These are phyloP conservation scores for Prunus mongolica DNA, from an alignment of 306 rosid genomes.

Conservation along the genomic window DNA sequence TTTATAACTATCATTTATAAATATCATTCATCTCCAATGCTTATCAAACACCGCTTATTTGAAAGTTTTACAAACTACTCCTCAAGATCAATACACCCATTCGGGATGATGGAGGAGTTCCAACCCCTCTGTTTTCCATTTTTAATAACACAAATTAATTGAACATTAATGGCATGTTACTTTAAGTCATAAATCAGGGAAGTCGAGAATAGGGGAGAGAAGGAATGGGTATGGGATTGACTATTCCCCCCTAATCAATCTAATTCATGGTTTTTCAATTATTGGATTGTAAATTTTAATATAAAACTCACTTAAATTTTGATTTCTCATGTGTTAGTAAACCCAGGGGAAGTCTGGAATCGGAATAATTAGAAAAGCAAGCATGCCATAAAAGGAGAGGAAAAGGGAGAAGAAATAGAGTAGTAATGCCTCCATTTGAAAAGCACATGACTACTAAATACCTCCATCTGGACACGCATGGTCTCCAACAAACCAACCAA, in stretches of 20 bases:
- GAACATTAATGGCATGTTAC: too few relatives aligned
- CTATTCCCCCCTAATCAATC: too few relatives aligned
- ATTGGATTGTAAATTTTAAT: too few relatives aligned
- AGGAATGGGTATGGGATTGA: too few relatives aligned
- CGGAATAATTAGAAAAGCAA: too few relatives aligned
- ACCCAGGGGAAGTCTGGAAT: too few relatives aligned
- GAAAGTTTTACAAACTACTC: background rate
- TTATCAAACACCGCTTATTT: background rate
- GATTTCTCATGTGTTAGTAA: too few relatives aligned
- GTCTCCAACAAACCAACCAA: conserved; percentile 88
- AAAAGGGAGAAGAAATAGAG: background rate
- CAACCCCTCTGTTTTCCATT: background rate
- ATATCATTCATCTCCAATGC: background rate
- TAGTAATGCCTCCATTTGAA: conserved; percentile 1
- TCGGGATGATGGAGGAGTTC: background rate
- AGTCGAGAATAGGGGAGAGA: too few relatives aligned
- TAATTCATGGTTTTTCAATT: too few relatives aligned
- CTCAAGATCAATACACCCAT: background rate
- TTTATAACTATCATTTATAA: background rate
- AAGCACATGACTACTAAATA: conserved; percentile 23
- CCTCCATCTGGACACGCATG: conserved; percentile 99
- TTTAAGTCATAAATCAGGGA: too few relatives aligned
- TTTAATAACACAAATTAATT: background rate
- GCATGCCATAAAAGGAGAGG: background rate
- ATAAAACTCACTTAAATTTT: too few relatives aligned